Evolutionary conservation across 2,329 filamentous ascomycete genomes (phyloP), one percentile per base, ranked within the genome.

Genomic region (Hypoxylon sp.): DNA sequence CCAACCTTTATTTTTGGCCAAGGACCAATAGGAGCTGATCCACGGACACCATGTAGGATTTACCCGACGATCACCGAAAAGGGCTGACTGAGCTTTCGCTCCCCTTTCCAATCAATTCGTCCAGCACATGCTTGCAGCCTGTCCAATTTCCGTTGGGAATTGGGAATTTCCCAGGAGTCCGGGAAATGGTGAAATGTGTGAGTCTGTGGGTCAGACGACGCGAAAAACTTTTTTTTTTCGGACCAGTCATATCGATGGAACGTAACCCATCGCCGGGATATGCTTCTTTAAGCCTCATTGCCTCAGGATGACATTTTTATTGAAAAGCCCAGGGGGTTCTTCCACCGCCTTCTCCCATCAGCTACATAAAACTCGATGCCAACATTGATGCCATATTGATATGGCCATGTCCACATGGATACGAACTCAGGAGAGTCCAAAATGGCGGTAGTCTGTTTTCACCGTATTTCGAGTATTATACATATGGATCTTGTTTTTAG

Each of bases 221-320:
- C 49, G 54, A 62, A 68, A 70, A 67, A 48, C 27, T 14, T 58
- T 58, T 27, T 56, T 65, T 65, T 68, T 61, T 61, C 49, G 10
- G 35, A 7, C 66, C 66, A 71, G 33, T 69, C 49, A 69, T 25
- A 49, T 66, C 40, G 17, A 27, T 13, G 35, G 49, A 5, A 62
- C 50, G 65, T 8, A 25, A 22, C 27, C 49, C 44, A 61, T 56
- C 37, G 37, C 64, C 46, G 17, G 57, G 35, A 59, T 62, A 14
- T 54, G 61, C 42, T 35, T 63, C 64, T 71, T 69, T 64, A 66
- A 71, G 69, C 69, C 63, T 67, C 66, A 68, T 53, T 64, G 59
- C 55, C 59, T 58, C 27, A 33, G 61, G 62, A 64, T 58, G 50
- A 31, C 44, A 31, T 60, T 53, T 64, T 55, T 49, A 10, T n/a